phyloP scores from a whole-genome alignment of 495 filamentous ascomycete genomes.

The Neurospora cerealis region DNA sequence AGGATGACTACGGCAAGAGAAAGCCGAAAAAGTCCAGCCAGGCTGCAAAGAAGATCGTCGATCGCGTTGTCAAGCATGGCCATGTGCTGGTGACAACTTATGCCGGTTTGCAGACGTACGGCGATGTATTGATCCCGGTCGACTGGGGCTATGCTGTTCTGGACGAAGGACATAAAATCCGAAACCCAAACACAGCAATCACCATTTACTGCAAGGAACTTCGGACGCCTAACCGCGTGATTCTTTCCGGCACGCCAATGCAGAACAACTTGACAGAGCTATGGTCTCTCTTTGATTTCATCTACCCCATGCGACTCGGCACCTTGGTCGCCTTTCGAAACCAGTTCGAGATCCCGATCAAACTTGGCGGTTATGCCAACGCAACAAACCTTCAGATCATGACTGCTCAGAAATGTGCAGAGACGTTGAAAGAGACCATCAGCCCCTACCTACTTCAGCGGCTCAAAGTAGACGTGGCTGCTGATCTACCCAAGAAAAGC shows the following conservation, averaged over 20 bases:
- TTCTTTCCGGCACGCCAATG: constrained; percentile 91
- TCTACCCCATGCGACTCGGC: constrained; percentile 90
- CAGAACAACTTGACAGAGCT: constrained; percentile 96
- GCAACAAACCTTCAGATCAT: constrained; percentile 86
- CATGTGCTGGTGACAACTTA: constrained; percentile 95
- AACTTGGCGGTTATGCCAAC: constrained; percentile 83
- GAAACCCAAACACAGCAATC: constrained; percentile 86
- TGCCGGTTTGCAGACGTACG: constrained; percentile 81
- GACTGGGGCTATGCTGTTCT: constrained; percentile 92
- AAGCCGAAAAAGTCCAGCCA: constrained; percentile 38
- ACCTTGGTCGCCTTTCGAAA: constrained; percentile 81
- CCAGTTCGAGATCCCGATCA: constrained; percentile 88
- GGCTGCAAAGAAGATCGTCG: constrained; percentile 65
- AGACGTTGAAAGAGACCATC: constrained; percentile 82
- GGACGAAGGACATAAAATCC: constrained; percentile 96
- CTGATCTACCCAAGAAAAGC: constrained; percentile 87
- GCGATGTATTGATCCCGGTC: constrained; percentile 61
- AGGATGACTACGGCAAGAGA: constrained; percentile 33
- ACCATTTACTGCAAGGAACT: constrained; percentile 91
- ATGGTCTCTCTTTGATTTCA: constrained; percentile 98
- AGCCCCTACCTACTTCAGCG: constrained; percentile 88
- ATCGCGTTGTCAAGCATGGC: constrained; percentile 73
- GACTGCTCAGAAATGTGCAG: constrained; percentile 82
- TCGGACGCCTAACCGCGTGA: constrained; percentile 76
- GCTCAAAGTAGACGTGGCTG: constrained; percentile 85